These are phyloP conservation scores for Pythium aquatile DNA, from an alignment of 352 stramenopile genomes.

Conservation along the genomic window DNA sequence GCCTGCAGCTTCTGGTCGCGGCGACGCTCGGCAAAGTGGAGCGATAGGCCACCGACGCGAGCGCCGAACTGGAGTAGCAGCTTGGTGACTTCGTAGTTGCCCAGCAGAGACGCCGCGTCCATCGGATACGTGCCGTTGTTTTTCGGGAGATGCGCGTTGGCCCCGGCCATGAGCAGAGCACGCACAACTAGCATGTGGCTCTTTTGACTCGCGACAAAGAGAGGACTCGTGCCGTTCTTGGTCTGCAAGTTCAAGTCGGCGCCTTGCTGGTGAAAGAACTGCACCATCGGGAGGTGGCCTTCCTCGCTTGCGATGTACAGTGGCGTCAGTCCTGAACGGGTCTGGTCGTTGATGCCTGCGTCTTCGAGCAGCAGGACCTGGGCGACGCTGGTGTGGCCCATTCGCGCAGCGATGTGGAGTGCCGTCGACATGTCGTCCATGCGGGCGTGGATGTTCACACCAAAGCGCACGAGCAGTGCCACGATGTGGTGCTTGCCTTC, in stretches of 20 bases:
- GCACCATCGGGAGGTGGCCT: constrained; percentile 62
- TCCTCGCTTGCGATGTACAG: constrained; percentile 87
- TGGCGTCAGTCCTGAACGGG: constrained; percentile 70
- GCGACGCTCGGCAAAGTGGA: constrained; percentile 77
- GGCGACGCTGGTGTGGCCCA: constrained; percentile 64
- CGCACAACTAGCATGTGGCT: constrained; percentile 53
- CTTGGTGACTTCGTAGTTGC: constrained; percentile 53
- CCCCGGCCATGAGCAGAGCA: constrained; percentile 53
- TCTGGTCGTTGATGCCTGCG: constrained; percentile 65
- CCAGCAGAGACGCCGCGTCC: constrained; percentile 65
- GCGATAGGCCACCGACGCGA: constrained; percentile 52
- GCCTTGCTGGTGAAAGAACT: constrained; percentile 46
- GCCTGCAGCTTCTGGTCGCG: constrained; percentile 55
- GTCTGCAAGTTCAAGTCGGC: constrained; percentile 41
- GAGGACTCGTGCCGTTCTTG: constrained; percentile 58
- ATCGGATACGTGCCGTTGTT: constrained; percentile 72
- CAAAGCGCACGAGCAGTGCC: constrained; percentile 40
- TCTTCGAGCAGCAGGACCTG: constrained; percentile 50
- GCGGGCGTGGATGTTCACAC: constrained; percentile 55
- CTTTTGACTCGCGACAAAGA: constrained; percentile 81
- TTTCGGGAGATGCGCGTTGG: constrained; percentile 55
- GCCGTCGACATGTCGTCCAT: constrained; percentile 80
- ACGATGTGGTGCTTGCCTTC: constrained; percentile 73
- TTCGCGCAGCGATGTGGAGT: constrained; percentile 79
- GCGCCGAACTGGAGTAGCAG: constrained; percentile 71